Evolutionary conservation across 1,284 basidiomycete genomes (phyloP), one percentile per base, ranked within the genome.

Genomic region (Ustilago cynodontis): DNA sequence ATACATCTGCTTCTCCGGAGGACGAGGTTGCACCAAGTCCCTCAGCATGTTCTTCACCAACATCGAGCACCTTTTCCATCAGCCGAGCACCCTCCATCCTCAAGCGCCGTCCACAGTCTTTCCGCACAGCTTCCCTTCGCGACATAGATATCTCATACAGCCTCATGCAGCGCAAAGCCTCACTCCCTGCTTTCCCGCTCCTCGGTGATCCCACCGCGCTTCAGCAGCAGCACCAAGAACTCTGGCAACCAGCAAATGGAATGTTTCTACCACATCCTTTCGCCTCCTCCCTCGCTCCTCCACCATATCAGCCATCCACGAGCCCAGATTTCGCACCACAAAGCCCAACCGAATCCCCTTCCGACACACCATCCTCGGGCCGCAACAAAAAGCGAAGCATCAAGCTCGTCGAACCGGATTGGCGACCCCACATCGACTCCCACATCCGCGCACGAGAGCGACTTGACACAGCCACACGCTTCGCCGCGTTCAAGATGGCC

Each of bases 401-500:
- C 54, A 65, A 64, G 52, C 62, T 85, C 11, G 71, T 69, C 11
- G 84, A 85, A 61, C 84, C 84, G 0, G 78, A 85, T 37, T 85
- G 84, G 84, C 43, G 53, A 13, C 77, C 75, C 8, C 82, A 80
- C 37, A 52, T 67, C 20, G 71, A 77, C 9, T 61, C 59, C 3
- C 82, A 85, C 52, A 69, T 78, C 14, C 74, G 84, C 1, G 84
- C 83, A 2, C 62, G 78, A 16, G 81, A 84, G 59, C 76, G 84
- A 0, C 53, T 80, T 18, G 79, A 84, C 39, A 68, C 74, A 11
- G 78, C 76, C 2, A 43, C 53, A 8, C 59, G 69, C 22, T 74
- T 77, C 20, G 66, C 63, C 6, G 57, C 63, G 1, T 49, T 52
- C 49, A 53, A 59, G 24, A 54, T 33, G 28, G 20, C 49, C 47